phyloP scores from a whole-genome alignment of 1,139 yeast species.

The Petasospora fabianii region DNA sequence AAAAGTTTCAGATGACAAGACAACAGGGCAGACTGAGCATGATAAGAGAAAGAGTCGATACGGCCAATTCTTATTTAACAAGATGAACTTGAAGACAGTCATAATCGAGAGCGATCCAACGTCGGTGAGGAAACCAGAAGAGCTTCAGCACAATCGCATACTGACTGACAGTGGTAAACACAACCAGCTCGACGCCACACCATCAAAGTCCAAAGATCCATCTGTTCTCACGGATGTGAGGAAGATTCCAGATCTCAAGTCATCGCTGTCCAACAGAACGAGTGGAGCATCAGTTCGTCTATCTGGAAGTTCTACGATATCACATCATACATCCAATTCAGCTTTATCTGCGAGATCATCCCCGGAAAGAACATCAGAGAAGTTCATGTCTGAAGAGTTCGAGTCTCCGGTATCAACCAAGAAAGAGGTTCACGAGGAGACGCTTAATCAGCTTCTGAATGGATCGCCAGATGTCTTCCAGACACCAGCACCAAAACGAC shows the following conservation, averaged over 20 bases:
- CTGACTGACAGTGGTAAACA: slow-evolving; percentile 13
- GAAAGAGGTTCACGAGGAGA: slow-evolving; percentile 19
- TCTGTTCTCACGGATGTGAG: slow-evolving; percentile 4
- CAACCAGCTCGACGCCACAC: slow-evolving; percentile 14
- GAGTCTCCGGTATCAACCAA: background rate
- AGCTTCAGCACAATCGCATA: slow-evolving; percentile 6
- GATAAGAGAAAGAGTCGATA: slow-evolving; percentile 27
- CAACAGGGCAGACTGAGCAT: slow-evolving; percentile 6
- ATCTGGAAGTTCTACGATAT: slow-evolving; percentile 4
- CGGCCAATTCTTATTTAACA: slow-evolving; percentile 35
- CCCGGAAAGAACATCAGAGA: slow-evolving; percentile 2
- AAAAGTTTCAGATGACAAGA: slow-evolving; percentile 11
- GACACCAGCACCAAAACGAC: slow-evolving; percentile 19
- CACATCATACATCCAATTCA: background rate
- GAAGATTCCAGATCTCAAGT: slow-evolving; percentile 10
- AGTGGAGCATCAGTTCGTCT: slow-evolving; percentile 3
- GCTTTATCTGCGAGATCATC: background rate
- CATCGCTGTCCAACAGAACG: slow-evolving; percentile 4
- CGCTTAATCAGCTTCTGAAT: slow-evolving; percentile 15
- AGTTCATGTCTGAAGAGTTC: background rate
- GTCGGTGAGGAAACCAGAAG: slow-evolving; percentile 29
- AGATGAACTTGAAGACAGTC: slow-evolving; percentile 38
- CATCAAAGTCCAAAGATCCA: slow-evolving; percentile 14
- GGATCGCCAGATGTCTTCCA: slow-evolving; percentile 11
- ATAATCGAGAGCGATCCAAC: slow-evolving; percentile 36